Base-by-base conservation (phyloP, 2,329 filamentous ascomycete genomes). In the Cryphonectria radicalis region DNA sequence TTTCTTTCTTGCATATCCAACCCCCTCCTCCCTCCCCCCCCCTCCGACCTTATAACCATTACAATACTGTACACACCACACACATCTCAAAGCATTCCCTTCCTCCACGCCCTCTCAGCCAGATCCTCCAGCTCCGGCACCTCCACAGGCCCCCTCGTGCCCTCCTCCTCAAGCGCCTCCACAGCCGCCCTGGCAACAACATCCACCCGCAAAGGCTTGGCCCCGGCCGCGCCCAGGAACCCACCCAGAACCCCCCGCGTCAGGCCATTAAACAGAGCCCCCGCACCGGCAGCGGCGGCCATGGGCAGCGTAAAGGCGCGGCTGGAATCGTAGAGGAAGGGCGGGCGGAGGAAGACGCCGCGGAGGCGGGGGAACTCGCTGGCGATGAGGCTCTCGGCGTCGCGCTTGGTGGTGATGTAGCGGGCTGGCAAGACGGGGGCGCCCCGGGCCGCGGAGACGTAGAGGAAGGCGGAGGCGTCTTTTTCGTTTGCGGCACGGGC, bases 391-490 rank as follows among this genome's bases (percentile, higher is more conserved):
- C 85, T 87, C 82, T 99, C 96, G 10, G 96, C 96, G 79, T 97
- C 93, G 74, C 96, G 86, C 83, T 99, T 99, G 19, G 95, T 98
- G 53, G 87, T 89, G 77, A 99, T 93, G 81, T 99, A 99, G 76
- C 96, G 87, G 11, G 86, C 82, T 0, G 96, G 96, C 73, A 99
- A 85, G 46, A 97, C 87, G 0, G 95, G 95, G 0, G 94, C 93
- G 4, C 94, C 95, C 1, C 87, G 93, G 0, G 94, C 93, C 2
- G 96, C 96, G 50, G 94, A 97, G 73, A 99, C 91, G 84, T 94
- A 98, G 72, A 92, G 90, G 79, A 97, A 98, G 0, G 90, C 89
- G 22, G 66, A 55, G 25, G 86, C 82, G 19, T 91, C 91, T 50
- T 89, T 86, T 72, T 89, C 88, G 46, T 83, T 83, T 1, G 94